Conservation (phyloP, 371 early-diverging fungal genomes). For the Mortierella sp. region DNA sequence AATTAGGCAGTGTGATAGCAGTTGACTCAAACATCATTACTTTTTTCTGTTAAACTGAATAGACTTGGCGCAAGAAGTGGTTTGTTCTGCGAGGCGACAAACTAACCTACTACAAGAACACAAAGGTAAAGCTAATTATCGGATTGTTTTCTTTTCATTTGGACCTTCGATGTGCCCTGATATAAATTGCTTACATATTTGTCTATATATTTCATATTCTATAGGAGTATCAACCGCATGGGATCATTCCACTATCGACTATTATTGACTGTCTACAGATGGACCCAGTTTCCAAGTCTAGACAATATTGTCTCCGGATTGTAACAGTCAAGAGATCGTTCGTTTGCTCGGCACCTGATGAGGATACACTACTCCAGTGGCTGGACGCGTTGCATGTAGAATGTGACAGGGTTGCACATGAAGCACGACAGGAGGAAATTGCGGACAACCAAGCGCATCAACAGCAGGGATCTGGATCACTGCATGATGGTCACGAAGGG, state of each 20-base stretch:
- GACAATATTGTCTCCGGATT: slow-evolving; percentile 80
- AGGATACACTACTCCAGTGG: slow-evolving; percentile 74
- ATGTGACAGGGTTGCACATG: slow-evolving; percentile 46
- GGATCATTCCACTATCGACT: slow-evolving; percentile 75
- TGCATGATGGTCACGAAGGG: slow-evolving; percentile 6
- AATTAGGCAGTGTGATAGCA: background rate
- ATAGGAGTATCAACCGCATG: slow-evolving; percentile 82
- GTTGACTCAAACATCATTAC: background rate
- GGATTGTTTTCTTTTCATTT: background rate
- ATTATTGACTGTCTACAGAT: slow-evolving; percentile 84
- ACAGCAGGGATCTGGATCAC: background rate
- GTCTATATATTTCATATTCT: background rate
- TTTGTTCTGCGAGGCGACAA: slow-evolving; percentile 84
- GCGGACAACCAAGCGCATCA: slow-evolving; percentile 4
- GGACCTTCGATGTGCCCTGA: no score
- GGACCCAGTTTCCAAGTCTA: slow-evolving; percentile 72
- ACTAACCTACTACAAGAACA: slow-evolving; percentile 83
- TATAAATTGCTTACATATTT: background rate
- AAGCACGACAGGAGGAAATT: slow-evolving; percentile 23
- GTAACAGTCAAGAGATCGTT: slow-evolving; percentile 80
- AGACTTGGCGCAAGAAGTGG: slow-evolving; percentile 88
- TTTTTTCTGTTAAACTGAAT: background rate
- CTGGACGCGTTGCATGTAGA: slow-evolving; percentile 72
- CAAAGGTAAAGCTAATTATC: no score
- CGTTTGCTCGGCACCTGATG: slow-evolving; percentile 76